A percentile compares a stretch with the other conserved stretches of the same genome.
These are phyloP conservation scores for Candida anutae DNA, from an alignment of 1,139 yeast species.

Conservation along the genomic window DNA sequence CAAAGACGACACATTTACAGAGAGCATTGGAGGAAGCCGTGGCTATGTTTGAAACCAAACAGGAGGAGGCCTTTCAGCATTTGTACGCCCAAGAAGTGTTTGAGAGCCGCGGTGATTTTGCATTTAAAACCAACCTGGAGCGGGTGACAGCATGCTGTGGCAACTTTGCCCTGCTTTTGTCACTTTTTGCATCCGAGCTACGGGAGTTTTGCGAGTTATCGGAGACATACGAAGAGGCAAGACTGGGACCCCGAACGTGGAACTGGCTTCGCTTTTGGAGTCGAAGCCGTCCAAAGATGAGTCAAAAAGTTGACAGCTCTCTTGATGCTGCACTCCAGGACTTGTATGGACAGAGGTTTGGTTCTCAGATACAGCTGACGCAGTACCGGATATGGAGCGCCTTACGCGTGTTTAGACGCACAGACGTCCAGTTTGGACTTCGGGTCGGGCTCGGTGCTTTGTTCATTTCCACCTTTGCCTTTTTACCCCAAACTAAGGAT, in stretches of 20 bases:
- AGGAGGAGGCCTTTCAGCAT: conserved; percentile 47
- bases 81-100: conserved; percentile 56
- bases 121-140: conserved; percentile 59
- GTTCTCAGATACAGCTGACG: conserved; percentile 2
- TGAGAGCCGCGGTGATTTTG: conserved; percentile 24
- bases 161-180: conserved; percentile 60
- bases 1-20: conserved; percentile 35
- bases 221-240: conserved; percentile 32
- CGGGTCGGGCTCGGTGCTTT: conserved; percentile 77
- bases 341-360: conserved; percentile 25
- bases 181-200: conserved; percentile 56
- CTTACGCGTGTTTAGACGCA: conserved; percentile 36
- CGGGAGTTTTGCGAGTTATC: conserved; percentile 39
- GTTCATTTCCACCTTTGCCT: conserved; percentile 60
- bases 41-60: conserved; percentile 48
- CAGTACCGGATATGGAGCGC: conserved; percentile 23
- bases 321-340: conserved; percentile 32
- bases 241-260: conserved; percentile 30
- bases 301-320: conserved; percentile 6
- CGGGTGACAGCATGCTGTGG: conserved; percentile 85
- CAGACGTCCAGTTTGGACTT: conserved; percentile 72
- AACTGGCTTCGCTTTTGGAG: conserved; percentile 49
- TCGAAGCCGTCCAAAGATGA: conserved; percentile 2
- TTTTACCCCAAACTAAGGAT: conserved; percentile 46
- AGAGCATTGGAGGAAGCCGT: conserved; percentile 47